Conservation (phyloP, 2,329 filamentous ascomycete genomes). For the Rutstroemia sp. region DNA sequence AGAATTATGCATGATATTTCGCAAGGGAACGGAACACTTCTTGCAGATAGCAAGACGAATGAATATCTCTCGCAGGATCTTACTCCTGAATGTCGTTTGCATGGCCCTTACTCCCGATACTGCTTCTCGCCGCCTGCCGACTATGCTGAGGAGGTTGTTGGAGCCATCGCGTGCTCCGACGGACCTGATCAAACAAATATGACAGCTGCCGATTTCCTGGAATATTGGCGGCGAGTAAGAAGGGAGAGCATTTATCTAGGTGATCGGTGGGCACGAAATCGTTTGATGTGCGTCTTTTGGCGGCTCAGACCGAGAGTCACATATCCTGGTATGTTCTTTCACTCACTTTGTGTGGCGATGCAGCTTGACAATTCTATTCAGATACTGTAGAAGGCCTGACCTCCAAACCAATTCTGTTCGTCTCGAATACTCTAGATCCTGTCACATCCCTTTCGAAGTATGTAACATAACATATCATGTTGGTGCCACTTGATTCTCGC, state of each 20-base stretch:
- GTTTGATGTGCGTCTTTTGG: neutral
- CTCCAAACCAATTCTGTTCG: slow-evolving; percentile 33
- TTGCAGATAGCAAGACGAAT: neutral
- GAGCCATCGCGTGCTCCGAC: neutral
- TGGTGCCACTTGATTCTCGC: neutral
- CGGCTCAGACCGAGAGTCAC: neutral
- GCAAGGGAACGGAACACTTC: neutral
- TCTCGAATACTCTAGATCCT: slow-evolving; percentile 34
- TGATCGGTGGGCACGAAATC: neutral
- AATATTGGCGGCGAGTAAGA: neutral
- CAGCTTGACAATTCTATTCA: neutral
- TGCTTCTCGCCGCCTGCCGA: neutral
- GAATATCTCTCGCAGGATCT: neutral
- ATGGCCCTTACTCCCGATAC: neutral
- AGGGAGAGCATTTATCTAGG: neutral
- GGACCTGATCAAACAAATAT: neutral
- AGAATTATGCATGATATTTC: neutral
- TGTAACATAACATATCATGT: neutral
- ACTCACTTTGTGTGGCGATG: neutral
- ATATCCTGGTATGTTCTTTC: neutral
- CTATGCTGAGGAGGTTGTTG: neutral
- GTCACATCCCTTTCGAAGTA: slow-evolving; percentile 29
- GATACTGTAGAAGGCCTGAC: slow-evolving; percentile 13
- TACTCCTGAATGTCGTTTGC: neutral
- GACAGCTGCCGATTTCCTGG: neutral